Conservation (phyloP, 2,329 filamentous ascomycete genomes). For the Purpureocillium takamizusanense region DNA sequence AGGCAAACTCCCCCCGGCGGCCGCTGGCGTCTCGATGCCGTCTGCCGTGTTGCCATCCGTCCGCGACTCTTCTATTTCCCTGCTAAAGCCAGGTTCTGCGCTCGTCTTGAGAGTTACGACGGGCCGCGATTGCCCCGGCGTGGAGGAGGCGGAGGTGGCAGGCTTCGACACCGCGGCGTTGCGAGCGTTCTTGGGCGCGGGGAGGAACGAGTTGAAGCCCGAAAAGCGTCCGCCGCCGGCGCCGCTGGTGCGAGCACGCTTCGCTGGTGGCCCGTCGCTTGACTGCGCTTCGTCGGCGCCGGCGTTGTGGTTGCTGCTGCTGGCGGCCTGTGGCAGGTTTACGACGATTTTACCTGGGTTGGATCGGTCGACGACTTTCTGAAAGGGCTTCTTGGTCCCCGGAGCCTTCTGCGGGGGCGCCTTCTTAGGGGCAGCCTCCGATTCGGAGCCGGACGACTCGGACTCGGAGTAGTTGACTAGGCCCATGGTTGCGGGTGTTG, state of each 20-base stretch:
- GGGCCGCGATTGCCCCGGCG: slow-evolving; percentile 21
- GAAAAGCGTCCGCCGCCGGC: slow-evolving; percentile 54
- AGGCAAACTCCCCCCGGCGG: slow-evolving; percentile 22
- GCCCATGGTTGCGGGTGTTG: slow-evolving; percentile 46
- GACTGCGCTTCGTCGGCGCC: slow-evolving; percentile 27
- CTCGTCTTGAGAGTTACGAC: slow-evolving; percentile 70
- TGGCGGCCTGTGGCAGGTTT: slow-evolving; percentile 51
- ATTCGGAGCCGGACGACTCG: slow-evolving; percentile 63
- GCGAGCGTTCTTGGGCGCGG: slow-evolving; percentile 62
- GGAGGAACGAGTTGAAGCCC: slow-evolving; percentile 79
- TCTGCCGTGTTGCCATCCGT: slow-evolving; percentile 5
- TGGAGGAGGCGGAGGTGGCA: slow-evolving; percentile 1
- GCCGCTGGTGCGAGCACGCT: slow-evolving; percentile 49
- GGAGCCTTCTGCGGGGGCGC: slow-evolving; percentile 13
- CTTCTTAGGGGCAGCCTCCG: slow-evolving; percentile 22
- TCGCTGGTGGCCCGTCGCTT: slow-evolving; percentile 47
- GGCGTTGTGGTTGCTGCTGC: no score
- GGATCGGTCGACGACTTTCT: slow-evolving; percentile 72
- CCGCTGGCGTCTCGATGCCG: slow-evolving; percentile 10
- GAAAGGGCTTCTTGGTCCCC: slow-evolving; percentile 53
- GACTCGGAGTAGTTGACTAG: slow-evolving; percentile 77
- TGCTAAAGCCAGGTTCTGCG: slow-evolving; percentile 70
- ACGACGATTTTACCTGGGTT: slow-evolving; percentile 80
- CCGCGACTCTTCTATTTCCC: slow-evolving; percentile 31
- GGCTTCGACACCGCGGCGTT: slow-evolving; percentile 13